Percentiles rank a stretch among this genome's conserved stretches.
These are phyloP conservation scores for Lotmaria passim DNA, from an alignment of 208 protist genomes.

Conservation along the genomic window DNA sequence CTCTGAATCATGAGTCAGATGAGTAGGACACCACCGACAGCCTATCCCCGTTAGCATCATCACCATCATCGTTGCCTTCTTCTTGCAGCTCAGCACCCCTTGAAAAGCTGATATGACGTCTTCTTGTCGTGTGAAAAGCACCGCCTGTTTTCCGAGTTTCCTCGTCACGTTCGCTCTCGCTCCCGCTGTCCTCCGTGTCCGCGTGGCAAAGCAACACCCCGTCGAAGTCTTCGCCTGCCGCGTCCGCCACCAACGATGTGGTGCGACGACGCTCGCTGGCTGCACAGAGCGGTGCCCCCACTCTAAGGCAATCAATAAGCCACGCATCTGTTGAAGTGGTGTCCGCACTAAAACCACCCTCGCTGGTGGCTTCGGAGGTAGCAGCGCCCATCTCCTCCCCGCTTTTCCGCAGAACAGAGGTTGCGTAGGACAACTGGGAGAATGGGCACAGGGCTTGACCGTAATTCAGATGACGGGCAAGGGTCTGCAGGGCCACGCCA, in stretches of 20 bases:
- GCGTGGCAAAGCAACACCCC: too few species aligned
- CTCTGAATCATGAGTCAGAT: background rate
- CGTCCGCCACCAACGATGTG: background rate
- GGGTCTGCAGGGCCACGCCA: conserved; percentile 32
- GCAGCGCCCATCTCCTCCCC: too few species aligned
- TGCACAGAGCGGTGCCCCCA: background rate
- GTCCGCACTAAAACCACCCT: too few species aligned
- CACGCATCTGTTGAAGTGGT: too few species aligned
- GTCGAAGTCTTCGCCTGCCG: too few species aligned
- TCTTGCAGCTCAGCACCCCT: too few species aligned
- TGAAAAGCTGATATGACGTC: background rate
- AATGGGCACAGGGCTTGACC: conserved; percentile 46
- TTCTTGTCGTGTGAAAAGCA: too few species aligned
- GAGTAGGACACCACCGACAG: conserved; percentile 33
- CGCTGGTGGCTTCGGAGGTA: too few species aligned
- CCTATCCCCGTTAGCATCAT: background rate
- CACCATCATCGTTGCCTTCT: background rate
- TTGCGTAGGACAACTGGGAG: conserved; percentile 61
- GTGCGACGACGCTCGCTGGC: background rate
- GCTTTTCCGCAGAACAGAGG: background rate
- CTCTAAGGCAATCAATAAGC: background rate
- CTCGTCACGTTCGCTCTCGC: background rate
- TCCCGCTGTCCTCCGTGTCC: background rate
- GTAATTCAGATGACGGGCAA: conserved; percentile 65
- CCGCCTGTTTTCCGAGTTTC: background rate